phyloP scores from a whole-genome alignment of 2,329 filamentous ascomycete genomes.

The Diplodia mutila region DNA sequence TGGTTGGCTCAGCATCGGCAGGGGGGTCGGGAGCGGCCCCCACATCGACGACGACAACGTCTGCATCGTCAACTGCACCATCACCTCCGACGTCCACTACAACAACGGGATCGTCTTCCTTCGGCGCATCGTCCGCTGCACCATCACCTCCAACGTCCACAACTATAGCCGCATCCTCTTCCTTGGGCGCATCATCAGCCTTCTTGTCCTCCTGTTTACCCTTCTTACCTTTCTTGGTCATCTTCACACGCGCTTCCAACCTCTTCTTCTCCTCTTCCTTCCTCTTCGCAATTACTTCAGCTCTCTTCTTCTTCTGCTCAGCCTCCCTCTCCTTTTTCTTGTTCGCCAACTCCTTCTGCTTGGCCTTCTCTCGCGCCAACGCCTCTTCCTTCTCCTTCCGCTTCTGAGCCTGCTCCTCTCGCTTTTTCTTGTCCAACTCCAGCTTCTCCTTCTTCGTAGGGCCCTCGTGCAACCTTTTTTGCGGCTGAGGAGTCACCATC shows the following conservation, averaged over 20 bases:
- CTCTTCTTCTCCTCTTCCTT: constrained; percentile 19
- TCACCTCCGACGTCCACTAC: constrained; percentile 12
- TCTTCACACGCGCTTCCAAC: constrained; percentile 9
- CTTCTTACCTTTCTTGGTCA: constrained; percentile 7
- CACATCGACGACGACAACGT: constrained; percentile 10
- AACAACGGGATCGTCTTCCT: background rate
- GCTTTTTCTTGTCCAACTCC: constrained; percentile 6
- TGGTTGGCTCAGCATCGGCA: constrained; percentile 4
- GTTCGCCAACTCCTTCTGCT: background rate
- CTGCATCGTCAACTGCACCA: background rate
- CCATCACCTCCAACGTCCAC: constrained; percentile 9
- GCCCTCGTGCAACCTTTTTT: constrained; percentile 10
- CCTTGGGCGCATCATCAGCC: background rate
- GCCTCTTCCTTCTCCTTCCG: constrained; percentile 7
- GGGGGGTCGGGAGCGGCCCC: constrained; percentile 5
- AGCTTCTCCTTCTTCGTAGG: constrained; percentile 14
- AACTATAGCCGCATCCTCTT: background rate
- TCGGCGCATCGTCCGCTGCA: background rate
- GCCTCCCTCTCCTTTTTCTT: background rate
- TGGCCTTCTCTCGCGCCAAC: background rate
- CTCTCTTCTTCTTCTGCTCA: constrained; percentile 1
- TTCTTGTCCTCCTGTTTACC: background rate
- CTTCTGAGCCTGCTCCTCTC: constrained; percentile 5
- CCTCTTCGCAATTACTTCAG: background rate
- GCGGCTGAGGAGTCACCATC: background rate